Evolutionary conservation across 441 rosid genomes (phyloP), one percentile per base, ranked within the genome.

Genomic region (Gossypium trilobum): DNA sequence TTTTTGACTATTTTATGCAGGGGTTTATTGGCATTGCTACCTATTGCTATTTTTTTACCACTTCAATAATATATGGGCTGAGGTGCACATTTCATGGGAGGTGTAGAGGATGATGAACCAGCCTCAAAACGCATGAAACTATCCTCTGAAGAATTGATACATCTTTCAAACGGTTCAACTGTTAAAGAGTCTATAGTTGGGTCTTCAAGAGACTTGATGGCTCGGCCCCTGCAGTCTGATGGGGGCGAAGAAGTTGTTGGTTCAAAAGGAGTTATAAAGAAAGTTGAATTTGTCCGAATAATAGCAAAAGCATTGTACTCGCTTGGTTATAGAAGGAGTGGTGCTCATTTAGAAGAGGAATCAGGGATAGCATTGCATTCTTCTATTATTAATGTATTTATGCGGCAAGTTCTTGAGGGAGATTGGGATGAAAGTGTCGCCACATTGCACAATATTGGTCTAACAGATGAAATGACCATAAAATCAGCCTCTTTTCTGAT

Each of bases 51-150:
- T 71, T 55, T 36, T 67, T 67, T 58, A 67, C 68, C 36, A 11
- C 46, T 75, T 36, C 46, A 22, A 70, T 77, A 68, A 78, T 82
- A 83, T 87, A 87, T 86, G 94, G 91, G 87, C 87, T 89, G 88
- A 89, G 81, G 83, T 78, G 82, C 74, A 77, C 87, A 78, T 87
- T 89, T 87, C 87, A 89, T 87, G 94, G 91, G 91, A 86, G 90
- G 86, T 85, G 82, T 79, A 76, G 88, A 83, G 85, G 90, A 89
- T 80, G 83, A 79, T 81, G 91, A 86, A 84, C 91, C 88, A 76
- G 88, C 83, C 78, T 79, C 77, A 73, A 86, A 88, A 79, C 87
- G 90, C 73, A 72, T 78, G 83, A 88, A 85, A 80, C 57, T 88
- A 60, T 78, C 87, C 62, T 78, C 82, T 31, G 77, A 79, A 75